Conservation (phyloP, 2,329 filamentous ascomycete species). For the Ceratocystis cubensis region DNA sequence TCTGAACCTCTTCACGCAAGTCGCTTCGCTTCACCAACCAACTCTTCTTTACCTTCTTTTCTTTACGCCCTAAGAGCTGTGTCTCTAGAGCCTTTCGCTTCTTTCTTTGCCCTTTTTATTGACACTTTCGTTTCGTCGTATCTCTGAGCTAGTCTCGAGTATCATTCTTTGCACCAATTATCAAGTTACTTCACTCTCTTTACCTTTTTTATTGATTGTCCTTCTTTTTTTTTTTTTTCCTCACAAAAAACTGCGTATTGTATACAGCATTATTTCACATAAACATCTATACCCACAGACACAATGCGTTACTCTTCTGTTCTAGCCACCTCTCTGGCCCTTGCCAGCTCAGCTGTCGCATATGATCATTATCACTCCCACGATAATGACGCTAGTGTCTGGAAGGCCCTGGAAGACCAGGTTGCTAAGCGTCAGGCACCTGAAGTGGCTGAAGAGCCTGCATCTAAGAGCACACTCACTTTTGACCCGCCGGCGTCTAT, state of each 20-base stretch:
- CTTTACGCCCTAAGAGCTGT: background rate
- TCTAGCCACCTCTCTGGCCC: background rate
- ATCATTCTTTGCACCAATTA: background rate
- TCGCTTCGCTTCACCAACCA: background rate
- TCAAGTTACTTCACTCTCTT: background rate
- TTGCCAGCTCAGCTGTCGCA: background rate
- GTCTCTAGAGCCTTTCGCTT: conserved; percentile 4
- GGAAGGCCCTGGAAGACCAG: background rate
- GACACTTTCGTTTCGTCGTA: background rate
- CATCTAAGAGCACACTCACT: conserved; percentile 24
- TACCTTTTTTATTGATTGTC: background rate
- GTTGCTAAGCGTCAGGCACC: background rate
- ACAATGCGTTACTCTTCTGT: conserved; percentile 10
- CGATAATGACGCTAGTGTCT: background rate
- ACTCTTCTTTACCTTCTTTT: background rate
- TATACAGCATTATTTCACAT: background rate
- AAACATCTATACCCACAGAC: background rate
- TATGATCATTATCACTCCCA: background rate
- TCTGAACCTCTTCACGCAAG: background rate
- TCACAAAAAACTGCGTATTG: background rate
- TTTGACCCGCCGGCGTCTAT: conserved; percentile 27
- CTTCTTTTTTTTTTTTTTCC: too few species aligned
- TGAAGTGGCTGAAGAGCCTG: background rate
- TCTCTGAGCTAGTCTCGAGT: conserved; percentile 9
- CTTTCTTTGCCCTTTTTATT: background rate